Base-by-base conservation (phyloP, 2,329 filamentous ascomycete species). In the Tolypocladium pustulatum region DNA sequence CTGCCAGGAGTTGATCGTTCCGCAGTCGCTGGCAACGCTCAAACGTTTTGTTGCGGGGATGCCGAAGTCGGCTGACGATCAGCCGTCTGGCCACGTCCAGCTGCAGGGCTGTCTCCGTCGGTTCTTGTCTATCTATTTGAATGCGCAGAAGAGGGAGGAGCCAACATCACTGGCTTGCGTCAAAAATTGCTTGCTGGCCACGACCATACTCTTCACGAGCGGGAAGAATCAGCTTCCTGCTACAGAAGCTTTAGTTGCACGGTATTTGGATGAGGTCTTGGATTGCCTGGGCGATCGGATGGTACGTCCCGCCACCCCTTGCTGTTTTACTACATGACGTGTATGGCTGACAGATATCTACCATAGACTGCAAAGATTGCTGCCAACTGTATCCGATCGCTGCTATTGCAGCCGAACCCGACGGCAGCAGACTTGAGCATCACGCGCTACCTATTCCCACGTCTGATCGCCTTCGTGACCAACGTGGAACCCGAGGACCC, bases 121-220 rank as follows among this genome's bases (percentile, higher is more conserved):
- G 6, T 94, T 97, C 77, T 75, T 96, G 30, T 84, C 87, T 22
- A 94, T 95, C 57, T 85, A 91, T 64, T 79, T 88, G 27, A 79
- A 89, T 63, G 87, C 87, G 0, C 89, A 92, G 72, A 89, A 86
- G 69, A 82, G 89, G 46, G 89, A 92, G 67, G 74, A 72, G 10
- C 86, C 92, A 25, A 86, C 88, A 6, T 91, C 91, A 3, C 78
- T 99, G 30, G 79, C 88, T 1, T 96, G 91, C 70, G 93, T 97
- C 67, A 97, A 95, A 77, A 99, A 97, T 68, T 89, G 88, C 5
- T 82, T 99, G 6, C 79, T 99, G 54, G 90, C 91, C 0, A 87
- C 88, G 54, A 96, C 94, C 0, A 89, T 99, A 60, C 81, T 99
- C 10, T 86, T 99, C 61, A 96, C 91, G 10, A 87, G 87, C 46